Base-by-base conservation (phyloP, 176 grass and related monocot species). In the Hyparrhenia diplandra region DNA sequence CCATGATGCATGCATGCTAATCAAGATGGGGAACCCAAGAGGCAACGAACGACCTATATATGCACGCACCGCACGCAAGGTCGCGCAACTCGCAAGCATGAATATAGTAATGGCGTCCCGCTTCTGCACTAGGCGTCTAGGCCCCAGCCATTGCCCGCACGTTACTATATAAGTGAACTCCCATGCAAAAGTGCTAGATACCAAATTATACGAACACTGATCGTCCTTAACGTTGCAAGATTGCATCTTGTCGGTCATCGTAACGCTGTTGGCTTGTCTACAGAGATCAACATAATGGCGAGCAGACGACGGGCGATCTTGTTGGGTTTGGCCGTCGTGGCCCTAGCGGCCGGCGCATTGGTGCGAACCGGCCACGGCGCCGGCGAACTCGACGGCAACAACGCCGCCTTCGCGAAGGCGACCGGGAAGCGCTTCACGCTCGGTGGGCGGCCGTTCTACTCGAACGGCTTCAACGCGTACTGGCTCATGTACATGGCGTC, bases 401-500 rank as follows among this genome's bases (percentile, higher is more conserved):
- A 17, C 11, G 18, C n/a, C n/a, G 23, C 23, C 13, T 97, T 97
- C 17, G 83, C 81, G 4, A 91, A 40, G 68, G 78, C 76, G 21
- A 92, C 12, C 31, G 91, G 94, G 42, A 52, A 80, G 31, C 82
- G 73, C 4, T 92, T 97, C 76, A 86, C 68, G 60, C 30, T 91
- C 29, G 82, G 74, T 11, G 87, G 87, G 3, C 75, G 65, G 21
- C 82, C 71, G 13, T 88, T 94, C 67, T 91, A 88, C 75, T 87
- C 85, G 37, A 73, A 90, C 67, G 94, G 91, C 16, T 92, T 97
- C 89, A 92, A 94, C 80, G 88, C 87, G 60, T 91, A 92, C 83
- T 94, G 90, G 95, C 85, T 98, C 35, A 94, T 94, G 95, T 85
- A 78, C 83, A 90, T 92, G 80, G 95, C 81, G 3, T 87, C 88